Evolutionary conservation across 2,329 filamentous ascomycete genomes (phyloP).

Genomic region (Dothideomycetes sp.): DNA sequence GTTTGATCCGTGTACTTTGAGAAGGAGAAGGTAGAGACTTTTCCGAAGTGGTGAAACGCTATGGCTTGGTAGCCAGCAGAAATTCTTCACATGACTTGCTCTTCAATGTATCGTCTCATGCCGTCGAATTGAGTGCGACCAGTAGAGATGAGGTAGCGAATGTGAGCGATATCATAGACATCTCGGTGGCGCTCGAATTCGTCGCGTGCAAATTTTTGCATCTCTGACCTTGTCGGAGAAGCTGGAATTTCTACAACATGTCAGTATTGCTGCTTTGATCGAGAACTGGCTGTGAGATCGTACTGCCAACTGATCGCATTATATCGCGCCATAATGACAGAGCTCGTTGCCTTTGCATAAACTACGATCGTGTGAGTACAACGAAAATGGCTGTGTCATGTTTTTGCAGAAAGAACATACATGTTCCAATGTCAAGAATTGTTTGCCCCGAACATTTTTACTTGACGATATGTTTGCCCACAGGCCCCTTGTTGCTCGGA

Average conservation of each 20-base stretch:
- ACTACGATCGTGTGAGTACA: conserved; percentile 26
- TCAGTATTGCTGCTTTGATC: background rate
- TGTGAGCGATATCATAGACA: conserved; percentile 39
- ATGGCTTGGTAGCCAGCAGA: no score
- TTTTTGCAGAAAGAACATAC: conserved; percentile 15
- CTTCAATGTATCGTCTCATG: conserved; percentile 36
- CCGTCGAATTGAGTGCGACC: conserved; percentile 44
- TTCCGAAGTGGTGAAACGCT: no score
- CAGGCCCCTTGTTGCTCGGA: conserved; percentile 12
- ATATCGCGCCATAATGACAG: conserved; percentile 41
- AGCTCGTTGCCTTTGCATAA: conserved; percentile 40
- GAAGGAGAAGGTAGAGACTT: no score
- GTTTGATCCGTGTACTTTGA: background rate
- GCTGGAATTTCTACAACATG: conserved; percentile 26
- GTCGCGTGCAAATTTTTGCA: conserved; percentile 38
- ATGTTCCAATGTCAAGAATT: conserved; percentile 28
- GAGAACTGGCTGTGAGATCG: conserved; percentile 1
- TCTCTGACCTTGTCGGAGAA: conserved; percentile 32
- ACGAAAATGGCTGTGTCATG: background rate
- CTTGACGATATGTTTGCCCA: conserved; percentile 25
- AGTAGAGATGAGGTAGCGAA: conserved; percentile 40
- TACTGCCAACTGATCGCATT: conserved; percentile 33
- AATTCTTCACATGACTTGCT: conserved; percentile 19
- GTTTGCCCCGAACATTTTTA: conserved; percentile 24
- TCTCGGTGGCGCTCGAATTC: conserved; percentile 41